Evolutionary conservation across 139 green algal species (phyloP).

Genomic region (Coelastrella sp.): DNA sequence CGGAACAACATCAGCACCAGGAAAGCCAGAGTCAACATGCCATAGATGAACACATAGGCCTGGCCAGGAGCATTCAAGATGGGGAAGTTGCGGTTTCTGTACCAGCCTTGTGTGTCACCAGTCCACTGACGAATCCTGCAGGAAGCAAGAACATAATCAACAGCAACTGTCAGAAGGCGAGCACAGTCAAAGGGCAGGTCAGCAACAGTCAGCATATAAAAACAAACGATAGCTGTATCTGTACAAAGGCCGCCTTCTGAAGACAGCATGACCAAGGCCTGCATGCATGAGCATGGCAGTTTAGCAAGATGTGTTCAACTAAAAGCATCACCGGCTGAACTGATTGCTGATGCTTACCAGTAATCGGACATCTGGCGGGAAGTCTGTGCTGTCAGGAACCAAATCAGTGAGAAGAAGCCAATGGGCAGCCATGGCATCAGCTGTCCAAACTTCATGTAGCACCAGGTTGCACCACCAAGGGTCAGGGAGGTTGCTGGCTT

Average conservation of each 20-base stretch:
- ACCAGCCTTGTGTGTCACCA: constrained; percentile 48
- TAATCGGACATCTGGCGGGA: constrained; percentile 63
- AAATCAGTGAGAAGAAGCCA: constrained; percentile 58
- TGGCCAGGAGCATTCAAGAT: constrained; percentile 15
- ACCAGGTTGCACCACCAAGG: constrained; percentile 12
- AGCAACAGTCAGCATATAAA: not conserved
- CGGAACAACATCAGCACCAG: constrained; percentile 70
- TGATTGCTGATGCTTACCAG: constrained; percentile 2
- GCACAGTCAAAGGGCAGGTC: not conserved
- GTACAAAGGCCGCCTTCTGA: not conserved
- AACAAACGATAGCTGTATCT: no score
- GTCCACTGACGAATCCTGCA: constrained; percentile 64
- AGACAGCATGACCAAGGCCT: not conserved
- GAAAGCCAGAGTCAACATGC: constrained; percentile 58
- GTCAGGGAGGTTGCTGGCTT: constrained; percentile 48
- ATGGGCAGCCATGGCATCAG: constrained; percentile 36
- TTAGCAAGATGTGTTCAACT: not conserved
- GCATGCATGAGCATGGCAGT: not conserved
- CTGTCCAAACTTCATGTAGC: constrained; percentile 49
- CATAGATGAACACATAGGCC: constrained; percentile 65
- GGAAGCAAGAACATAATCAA: not conserved
- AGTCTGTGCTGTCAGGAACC: constrained; percentile 66
- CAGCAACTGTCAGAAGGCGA: not conserved
- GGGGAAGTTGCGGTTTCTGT: not conserved
- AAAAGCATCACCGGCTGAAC: not conserved